Conservation (phyloP, 148 eudicot species). For the Rhododendron simsii region DNA sequence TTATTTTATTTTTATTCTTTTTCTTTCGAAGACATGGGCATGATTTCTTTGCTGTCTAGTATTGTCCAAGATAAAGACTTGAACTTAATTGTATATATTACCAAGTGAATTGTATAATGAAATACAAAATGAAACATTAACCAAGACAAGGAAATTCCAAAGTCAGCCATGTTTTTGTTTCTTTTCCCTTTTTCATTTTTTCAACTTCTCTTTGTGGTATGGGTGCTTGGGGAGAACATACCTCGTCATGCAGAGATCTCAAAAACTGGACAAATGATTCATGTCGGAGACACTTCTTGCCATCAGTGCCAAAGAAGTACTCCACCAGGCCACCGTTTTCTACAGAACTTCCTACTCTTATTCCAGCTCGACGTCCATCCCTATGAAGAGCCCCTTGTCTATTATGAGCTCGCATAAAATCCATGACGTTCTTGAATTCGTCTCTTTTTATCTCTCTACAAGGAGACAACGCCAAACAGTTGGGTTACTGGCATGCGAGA, state of each 20-base stretch:
- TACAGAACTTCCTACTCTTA: slow-evolving; percentile 43
- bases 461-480: slow-evolving; percentile 4
- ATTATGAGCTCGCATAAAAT: slow-evolving; percentile 56
- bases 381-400: slow-evolving; percentile 79
- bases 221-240: slow-evolving; percentile 20
- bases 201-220: slow-evolving; percentile 50
- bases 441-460: slow-evolving; percentile 63
- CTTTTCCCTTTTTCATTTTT: slow-evolving; percentile 42
- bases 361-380: slow-evolving; percentile 73
- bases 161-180: not conserved
- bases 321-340: slow-evolving; percentile 85
- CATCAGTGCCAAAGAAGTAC: slow-evolving; percentile 76
- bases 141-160: not conserved
- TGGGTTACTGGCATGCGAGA: not conserved
- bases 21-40: not conserved
- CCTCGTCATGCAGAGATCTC: slow-evolving; percentile 69
- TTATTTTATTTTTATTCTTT: not conserved
- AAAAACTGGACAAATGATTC: slow-evolving; percentile 71
- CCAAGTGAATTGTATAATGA: not conserved
- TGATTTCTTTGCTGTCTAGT: not conserved
- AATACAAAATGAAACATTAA: not conserved
- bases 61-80: not conserved
- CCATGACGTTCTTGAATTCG: slow-evolving; percentile 70
- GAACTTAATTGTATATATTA: not conserved
- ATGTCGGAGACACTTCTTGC: slow-evolving; percentile 43